Base-by-base conservation (phyloP, 768 basidiomycete species). In the Gloeostereum incarnatum region DNA sequence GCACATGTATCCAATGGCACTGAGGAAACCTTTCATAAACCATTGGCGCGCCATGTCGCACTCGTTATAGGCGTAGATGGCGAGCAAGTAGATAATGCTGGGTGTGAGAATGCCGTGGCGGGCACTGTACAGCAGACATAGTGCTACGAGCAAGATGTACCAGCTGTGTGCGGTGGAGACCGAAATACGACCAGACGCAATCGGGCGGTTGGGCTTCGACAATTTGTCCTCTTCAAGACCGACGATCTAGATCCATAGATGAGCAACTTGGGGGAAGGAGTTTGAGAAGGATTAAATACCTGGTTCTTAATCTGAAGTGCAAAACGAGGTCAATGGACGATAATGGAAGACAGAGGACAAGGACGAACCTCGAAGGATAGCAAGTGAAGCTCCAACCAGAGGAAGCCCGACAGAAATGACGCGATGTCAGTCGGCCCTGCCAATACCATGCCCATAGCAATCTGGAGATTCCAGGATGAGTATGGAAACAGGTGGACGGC, bases 1-100 rank as follows among this genome's bases (percentile, higher is more conserved):
- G 35, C 44, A 46, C 13, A 44, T 40, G 19, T 53, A 53, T 23
- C 49, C 49, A 11, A 53, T 20, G 4, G 49, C 39, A 6, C 40
- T 44, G 13, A 53, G 35, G 23, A 46, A 43, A 2, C 41, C 47
- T 38, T 53, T 53, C 14, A 46, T 16, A 32, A 49, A 37, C 38
- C 43, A 46, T 14, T 51, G 27, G 3, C 21, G 34, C 1, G 49
- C 42, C 35, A 46, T 29, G 6, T 36, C 44, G 34, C 23, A 14
- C 31, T 53, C 51, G 44, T 53, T 53, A 36, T 53, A 49, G 19
- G 44, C 39, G n/a, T 31, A 38, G 19, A 51, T 51, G 9, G 47
- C 45, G 9, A 50, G 9, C 39, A 50, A 44, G 23, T 50, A 50
- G 5, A 47, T 6, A 24, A 36, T 21, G 31, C 43, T 53, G 40